Percentiles rank a stretch among this genome's conserved stretches.
Evolutionary conservation across 2,329 filamentous ascomycete genomes (phyloP).

Genomic region (Fusarium robinianum): DNA sequence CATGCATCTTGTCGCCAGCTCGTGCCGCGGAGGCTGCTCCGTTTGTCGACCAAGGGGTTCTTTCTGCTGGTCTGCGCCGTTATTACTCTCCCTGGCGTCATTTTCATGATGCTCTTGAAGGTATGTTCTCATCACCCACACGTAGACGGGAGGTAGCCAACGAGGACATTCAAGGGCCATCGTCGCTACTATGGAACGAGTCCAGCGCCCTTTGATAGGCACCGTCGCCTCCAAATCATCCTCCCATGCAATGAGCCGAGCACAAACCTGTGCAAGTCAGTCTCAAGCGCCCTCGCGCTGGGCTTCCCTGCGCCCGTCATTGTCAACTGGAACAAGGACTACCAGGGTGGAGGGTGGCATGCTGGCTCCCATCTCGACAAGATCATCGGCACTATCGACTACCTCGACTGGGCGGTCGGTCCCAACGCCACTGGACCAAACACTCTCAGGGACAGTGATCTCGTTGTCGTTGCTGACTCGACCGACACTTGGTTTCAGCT

Average conservation of each 20-base stretch:
- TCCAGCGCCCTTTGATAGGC: too few species aligned
- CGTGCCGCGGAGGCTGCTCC: too few species aligned
- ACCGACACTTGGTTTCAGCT: conserved; percentile 41
- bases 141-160: too few species aligned
- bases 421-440: conserved; percentile 5
- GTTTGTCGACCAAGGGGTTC: too few species aligned
- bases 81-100: too few species aligned
- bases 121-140: too few species aligned
- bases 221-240: conserved; percentile 24
- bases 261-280: conserved; percentile 35
- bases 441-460: conserved; percentile 27
- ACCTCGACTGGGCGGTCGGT: conserved; percentile 24
- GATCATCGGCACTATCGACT: conserved; percentile 35
- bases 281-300: conserved; percentile 30
- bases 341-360: conserved; percentile 12
- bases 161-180: too few species aligned
- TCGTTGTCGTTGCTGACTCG: conserved; percentile 34
- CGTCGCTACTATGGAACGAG: too few species aligned
- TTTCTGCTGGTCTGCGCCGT: too few species aligned
- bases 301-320: conserved; percentile 37
- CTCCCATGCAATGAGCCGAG: conserved; percentile 27
- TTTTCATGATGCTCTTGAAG: too few species aligned
- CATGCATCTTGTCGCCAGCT: too few species aligned
- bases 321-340: conserved; percentile 36
- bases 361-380: conserved; percentile 34